Base-by-base conservation (phyloP, 257 asterid species). In the Capsicum baccatum region DNA sequence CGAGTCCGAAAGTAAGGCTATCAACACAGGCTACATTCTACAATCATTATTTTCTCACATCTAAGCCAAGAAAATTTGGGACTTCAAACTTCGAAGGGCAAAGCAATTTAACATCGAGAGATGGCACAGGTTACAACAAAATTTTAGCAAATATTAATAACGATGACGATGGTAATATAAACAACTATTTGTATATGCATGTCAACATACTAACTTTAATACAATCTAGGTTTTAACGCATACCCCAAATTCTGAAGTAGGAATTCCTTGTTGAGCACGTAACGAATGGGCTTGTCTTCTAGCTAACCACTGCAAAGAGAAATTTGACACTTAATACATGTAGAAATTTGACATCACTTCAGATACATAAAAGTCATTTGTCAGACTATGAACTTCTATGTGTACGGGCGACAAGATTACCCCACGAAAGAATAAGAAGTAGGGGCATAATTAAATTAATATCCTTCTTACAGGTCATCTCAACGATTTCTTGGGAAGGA, bases 221-320 rank as follows among this genome's bases (percentile, higher is more conserved):
- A 81, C 19, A 50, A 86, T 42, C 47, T 16, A 83, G 79, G 39
- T 84, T 79, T 56, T 70, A 55, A 84, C 87, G 87, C 97, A 89
- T 90, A 95, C 99, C 85, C 99, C 98, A 11, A 86, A 94, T 91
- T 97, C 98, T 66, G 99, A 97, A 90, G 93, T 94, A 7, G 99
- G 98, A 80, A 95, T 94, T 87, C 99, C 99, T 83, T 96, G 98
- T 86, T 93, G 98, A 70, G 95, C 98, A 54, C 98, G 99, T 84
- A 93, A 78, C 68, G 79, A 92, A 91, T 92, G 98, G 55, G 94
- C 97, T 87, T 95, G 93, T 85, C 99, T 92, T 92, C 99, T 92
- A 47, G 95, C 85, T 69, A 91, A 80, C 98, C 98, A 97, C 99
- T 97, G 94, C 85, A 88, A 88, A 85, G 56, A 66, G 64, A 83